A percentile compares a stretch with the other conserved stretches of the same genome.
phyloP scores from a whole-genome alignment of 495 filamentous ascomycete species.

The Opeltia flavorubescens region DNA sequence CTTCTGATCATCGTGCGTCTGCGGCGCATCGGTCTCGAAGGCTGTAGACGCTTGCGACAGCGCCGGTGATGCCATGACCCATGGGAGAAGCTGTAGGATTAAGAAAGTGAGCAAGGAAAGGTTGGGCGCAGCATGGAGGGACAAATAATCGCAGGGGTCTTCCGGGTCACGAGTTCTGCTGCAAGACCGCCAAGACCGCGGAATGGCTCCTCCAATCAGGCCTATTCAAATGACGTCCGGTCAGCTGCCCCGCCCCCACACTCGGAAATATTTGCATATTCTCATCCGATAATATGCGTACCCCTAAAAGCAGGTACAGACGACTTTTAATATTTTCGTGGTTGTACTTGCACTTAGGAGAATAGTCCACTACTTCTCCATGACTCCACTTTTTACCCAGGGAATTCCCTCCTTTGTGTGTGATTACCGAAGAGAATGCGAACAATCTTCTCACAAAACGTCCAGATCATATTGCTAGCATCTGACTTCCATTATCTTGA shows the following conservation, averaged over 20 bases:
- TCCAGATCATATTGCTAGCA: background rate
- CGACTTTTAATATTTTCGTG: slow-evolving; percentile 10
- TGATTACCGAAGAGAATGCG: background rate
- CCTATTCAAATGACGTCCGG: background rate
- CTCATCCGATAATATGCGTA: background rate
- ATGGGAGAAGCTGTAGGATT: too few species aligned
- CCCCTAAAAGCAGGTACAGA: slow-evolving; percentile 23
- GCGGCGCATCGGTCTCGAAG: slow-evolving; percentile 14
- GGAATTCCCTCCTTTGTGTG: background rate
- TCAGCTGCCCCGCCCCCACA: background rate
- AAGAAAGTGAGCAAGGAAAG: too few species aligned
- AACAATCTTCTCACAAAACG: background rate
- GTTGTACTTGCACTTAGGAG: slow-evolving; percentile 57
- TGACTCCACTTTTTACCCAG: background rate
- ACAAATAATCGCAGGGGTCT: too few species aligned
- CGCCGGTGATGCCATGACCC: slow-evolving; percentile 7
- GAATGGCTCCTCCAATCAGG: too few species aligned
- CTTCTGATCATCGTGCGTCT: slow-evolving; percentile 9
- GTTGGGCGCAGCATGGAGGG: too few species aligned
- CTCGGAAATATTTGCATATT: background rate
- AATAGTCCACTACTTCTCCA: slow-evolving; percentile 22
- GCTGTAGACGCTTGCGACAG: slow-evolving; percentile 17
- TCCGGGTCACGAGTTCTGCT: background rate
- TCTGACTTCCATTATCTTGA: background rate
- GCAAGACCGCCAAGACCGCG: background rate